Conservation (phyloP, 2,329 filamentous ascomycete genomes). For the Dendryphion nanum region DNA sequence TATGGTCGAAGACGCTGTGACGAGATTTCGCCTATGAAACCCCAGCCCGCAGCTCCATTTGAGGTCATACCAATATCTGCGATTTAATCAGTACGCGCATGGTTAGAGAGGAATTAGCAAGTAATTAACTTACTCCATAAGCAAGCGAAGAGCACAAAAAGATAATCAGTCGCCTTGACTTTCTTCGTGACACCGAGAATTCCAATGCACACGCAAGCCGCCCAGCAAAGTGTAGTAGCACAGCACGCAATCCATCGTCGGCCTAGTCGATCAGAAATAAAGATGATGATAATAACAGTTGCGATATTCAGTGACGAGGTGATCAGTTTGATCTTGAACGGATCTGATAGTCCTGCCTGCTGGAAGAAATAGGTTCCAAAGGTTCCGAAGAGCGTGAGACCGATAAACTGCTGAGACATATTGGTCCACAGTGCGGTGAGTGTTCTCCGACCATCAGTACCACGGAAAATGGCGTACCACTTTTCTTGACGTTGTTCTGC, state of each 20-base stretch:
- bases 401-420: conserved; percentile 42
- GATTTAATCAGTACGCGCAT: not conserved
- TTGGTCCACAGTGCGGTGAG: conserved; percentile 43
- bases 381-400: conserved; percentile 40
- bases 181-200: conserved; percentile 3
- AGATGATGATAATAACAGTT: conserved; percentile 1
- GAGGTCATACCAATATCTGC: conserved; percentile 8
- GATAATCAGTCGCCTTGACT: conserved; percentile 4
- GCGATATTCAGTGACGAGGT: conserved; percentile 6
- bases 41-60: conserved; percentile 8
- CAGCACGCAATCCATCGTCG: not conserved
- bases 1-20: conserved; percentile 9
- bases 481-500: conserved; percentile 25
- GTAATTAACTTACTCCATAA: conserved; percentile 5
- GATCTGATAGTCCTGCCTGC: conserved; percentile 8
- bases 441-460: conserved; percentile 39
- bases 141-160: conserved; percentile 5
- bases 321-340: conserved; percentile 7
- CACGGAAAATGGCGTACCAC: conserved; percentile 38
- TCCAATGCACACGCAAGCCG: not conserved
- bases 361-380: conserved; percentile 28
- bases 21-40: conserved; percentile 9
- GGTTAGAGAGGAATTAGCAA: not conserved
- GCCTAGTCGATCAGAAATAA: not conserved
- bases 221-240: conserved; percentile 1